Evolutionary conservation across 352 stramenopile species (phyloP).

Genomic region (Elongisporangium undulatum): DNA sequence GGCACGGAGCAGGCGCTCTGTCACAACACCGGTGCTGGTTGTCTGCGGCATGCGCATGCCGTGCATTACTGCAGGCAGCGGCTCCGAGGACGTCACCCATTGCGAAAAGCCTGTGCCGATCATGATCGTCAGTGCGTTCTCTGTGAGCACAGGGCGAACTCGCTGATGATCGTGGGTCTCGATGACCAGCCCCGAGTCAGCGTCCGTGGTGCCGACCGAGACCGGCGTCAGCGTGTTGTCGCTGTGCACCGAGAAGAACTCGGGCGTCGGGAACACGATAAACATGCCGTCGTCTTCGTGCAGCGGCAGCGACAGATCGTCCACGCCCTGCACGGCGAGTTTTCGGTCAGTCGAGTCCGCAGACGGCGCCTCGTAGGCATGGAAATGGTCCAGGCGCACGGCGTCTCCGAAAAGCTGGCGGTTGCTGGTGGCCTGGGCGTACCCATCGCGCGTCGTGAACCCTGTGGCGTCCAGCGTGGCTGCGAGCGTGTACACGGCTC

Average conservation of each 20-base stretch:
- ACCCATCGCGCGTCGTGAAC: conserved; percentile 39
- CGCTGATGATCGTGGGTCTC: conserved; percentile 29
- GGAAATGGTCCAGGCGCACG: conserved; percentile 58
- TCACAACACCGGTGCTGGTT: conserved; percentile 5
- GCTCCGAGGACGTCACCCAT: conserved; percentile 41
- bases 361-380: conserved; percentile 41
- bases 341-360: conserved; percentile 5
- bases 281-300: conserved; percentile 62
- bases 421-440: conserved; percentile 23
- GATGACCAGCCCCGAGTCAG: conserved; percentile 52
- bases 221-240: conserved; percentile 19
- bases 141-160: conserved; percentile 45
- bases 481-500: conserved; percentile 38
- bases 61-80: conserved; percentile 49
- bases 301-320: conserved; percentile 43
- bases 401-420: conserved; percentile 50
- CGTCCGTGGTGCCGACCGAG: conserved; percentile 17
- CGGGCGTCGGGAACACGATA: conserved; percentile 45
- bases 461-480: conserved; percentile 33
- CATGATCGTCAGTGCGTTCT: conserved; percentile 54
- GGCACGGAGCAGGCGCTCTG: conserved; percentile 32
- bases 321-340: conserved; percentile 3
- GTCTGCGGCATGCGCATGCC: conserved; percentile 47
- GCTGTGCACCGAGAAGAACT: conserved; percentile 44
- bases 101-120: conserved; percentile 48